Base-by-base conservation (phyloP, 2,329 filamentous ascomycete genomes). In the Endothia cerciana region DNA sequence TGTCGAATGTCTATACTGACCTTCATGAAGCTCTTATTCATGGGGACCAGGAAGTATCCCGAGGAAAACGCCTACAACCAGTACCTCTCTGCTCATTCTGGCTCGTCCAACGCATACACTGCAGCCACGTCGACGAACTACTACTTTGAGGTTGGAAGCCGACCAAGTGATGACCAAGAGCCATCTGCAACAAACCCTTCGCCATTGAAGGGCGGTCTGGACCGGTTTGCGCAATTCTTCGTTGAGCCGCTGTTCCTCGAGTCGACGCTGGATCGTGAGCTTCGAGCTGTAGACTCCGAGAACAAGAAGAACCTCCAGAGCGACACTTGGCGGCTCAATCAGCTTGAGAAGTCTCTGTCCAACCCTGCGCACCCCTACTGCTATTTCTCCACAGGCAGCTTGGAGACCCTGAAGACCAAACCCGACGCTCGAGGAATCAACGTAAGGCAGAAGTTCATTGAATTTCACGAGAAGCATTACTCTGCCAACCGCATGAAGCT, bases 31-130 rank as follows among this genome's bases (percentile, higher is more conserved):
- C 81, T 97, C 70, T 82, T 99, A 30, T 99, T 99, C 81, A 98
- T 99, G 95, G 95, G 95, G 60, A 99, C 95, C 8, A 91, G 97
- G 78, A 99, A 98, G 87, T 99, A 95, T 74, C 95, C 95, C 0
- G 87, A 90, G 75, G 94, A 97, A 79, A 98, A 99, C 77, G 94
- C 91, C 70, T 99, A 99, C 82, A 93, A 92, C 74, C 90, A 94
- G 75, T 99, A 97, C 77, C 87, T 99, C 63, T 91, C 93, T 61
- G 86, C 92, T 67, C 91, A 97, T 77, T 97, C 93, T 11, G 95
- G 95, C 64, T 89, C 90, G 74, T 97, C 94, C 36, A 99, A 99
- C 77, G 95, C 95, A 64, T 98, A 97, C 77, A 99, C 95, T 1
- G 93, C 91, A 19, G 84, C 92, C 5, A 97, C 93, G 1, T 96